phyloP scores from a whole-genome alignment of 139 green algal species.

The Chlamydomonas schloesseri region DNA sequence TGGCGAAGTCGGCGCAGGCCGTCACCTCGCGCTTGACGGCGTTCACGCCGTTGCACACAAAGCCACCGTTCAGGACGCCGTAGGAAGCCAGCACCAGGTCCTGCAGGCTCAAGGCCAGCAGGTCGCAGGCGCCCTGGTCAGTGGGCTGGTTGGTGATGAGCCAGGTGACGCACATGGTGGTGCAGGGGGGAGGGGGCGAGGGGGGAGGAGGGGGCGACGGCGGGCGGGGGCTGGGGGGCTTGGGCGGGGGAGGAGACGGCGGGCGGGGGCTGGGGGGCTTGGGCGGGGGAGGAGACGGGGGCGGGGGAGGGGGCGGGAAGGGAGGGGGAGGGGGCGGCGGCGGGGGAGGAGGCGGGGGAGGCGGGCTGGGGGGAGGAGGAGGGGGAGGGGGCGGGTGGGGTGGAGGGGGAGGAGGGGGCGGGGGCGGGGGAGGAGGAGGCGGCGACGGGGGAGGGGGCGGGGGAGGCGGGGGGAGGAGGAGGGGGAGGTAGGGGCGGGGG shows the following conservation, averaged over 20 bases:
- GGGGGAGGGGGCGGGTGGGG: background rate
- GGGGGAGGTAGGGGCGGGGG: background rate
- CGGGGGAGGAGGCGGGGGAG: background rate
- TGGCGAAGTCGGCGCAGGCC: slow-evolving; percentile 14
- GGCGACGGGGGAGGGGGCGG: background rate
- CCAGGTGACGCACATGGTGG: slow-evolving; percentile 15
- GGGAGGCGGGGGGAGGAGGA: background rate
- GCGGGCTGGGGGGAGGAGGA: background rate
- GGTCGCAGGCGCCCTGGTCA: background rate
- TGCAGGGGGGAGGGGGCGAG: background rate
- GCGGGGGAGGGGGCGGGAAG: background rate
- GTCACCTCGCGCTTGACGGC: background rate
- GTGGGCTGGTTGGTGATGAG: background rate
- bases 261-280: background rate
- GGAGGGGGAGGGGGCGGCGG: background rate
- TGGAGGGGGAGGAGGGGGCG: background rate
- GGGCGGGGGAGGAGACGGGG: background rate
- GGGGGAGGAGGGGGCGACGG: background rate
- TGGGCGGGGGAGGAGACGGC: background rate
- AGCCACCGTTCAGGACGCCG: background rate
- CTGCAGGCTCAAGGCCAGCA: background rate
- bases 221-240: background rate
- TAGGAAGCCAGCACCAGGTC: background rate
- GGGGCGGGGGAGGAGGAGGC: background rate
- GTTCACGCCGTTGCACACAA: background rate